Evolutionary conservation across 257 asterid species (phyloP), one percentile per base, ranked within the genome.

Genomic region (Buddleja alternifolia): DNA sequence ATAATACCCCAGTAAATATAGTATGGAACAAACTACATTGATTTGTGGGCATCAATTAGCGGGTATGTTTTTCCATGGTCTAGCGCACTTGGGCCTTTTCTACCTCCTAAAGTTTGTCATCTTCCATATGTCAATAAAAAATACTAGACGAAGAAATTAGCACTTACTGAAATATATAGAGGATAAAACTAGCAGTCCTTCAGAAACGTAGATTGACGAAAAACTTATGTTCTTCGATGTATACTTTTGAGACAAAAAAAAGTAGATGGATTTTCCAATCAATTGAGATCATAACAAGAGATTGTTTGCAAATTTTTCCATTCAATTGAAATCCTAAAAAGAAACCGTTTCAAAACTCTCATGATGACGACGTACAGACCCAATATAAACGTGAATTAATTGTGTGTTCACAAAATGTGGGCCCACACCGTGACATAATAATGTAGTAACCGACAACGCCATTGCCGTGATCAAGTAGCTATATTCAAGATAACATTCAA

Each of bases 391-490:
- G 50, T 51, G 62, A 60, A 34, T 53, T 36, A 34, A 34, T 14
- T n/a, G 67, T 20, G 52, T 60, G 29, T 15, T 47, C 36, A 20
- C 66, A 17, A 36, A 14, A 36, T 36, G 36, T 56, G 59, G 59
- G 45, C 24, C 55, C 69, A 57, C n/a, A 15, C 3, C 7, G 23
- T 24, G 29, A 60, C 60, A 15, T 34, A 60, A 58, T 15, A 25
- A 59, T 52, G 24, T 29, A 45, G 55, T 59, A 63, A 58, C 57
- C 7, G 72, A 53, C 61, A 62, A 47, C 12, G 25, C 6, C 17
- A 36, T 42, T 41, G 25, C 59, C 19, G 7, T 58, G 67, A 73
- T 12, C 29, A 11, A 37, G 46, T 44, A 66, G 14, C 8, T 45
- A 61, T 12, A 32, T 10, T 53, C 16, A 5, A 10, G 12, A 51